A percentile compares a stretch with the other conserved stretches of the same genome.
These are phyloP conservation scores for Dendrocalamus latiflorus DNA, from an alignment of 202 grass and related monocot species.

Conservation along the genomic window DNA sequence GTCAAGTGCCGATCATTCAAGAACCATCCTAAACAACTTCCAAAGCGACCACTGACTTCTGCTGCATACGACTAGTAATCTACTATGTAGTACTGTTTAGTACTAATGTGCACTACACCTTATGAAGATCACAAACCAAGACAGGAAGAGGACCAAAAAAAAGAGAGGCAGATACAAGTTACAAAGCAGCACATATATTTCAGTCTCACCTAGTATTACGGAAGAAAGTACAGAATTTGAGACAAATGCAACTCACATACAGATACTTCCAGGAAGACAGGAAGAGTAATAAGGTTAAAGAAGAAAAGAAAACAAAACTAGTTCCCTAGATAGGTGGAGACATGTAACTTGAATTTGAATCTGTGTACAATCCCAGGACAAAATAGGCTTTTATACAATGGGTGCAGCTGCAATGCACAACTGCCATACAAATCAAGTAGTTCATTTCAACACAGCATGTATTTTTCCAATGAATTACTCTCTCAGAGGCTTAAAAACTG, in stretches of 20 bases:
- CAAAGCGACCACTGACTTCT: neutral
- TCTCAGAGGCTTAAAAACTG: neutral
- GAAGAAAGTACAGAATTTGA: neutral
- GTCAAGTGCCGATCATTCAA: neutral
- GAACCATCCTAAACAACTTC: constrained; percentile 30
- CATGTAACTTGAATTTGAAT: neutral
- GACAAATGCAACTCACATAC: neutral
- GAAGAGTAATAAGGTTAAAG: too few species aligned
- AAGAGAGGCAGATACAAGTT: too few species aligned
- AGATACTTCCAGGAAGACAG: neutral
- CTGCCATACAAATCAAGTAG: neutral
- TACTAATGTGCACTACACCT: neutral
- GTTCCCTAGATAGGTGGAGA: too few species aligned
- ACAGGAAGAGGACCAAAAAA: neutral
- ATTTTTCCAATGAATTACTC: neutral
- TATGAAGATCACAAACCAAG: neutral
- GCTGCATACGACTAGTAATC: neutral
- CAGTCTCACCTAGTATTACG: too few species aligned
- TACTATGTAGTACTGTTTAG: neutral
- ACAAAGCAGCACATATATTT: too few species aligned
- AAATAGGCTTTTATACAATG: neutral
- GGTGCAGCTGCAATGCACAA: neutral
- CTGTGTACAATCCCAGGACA: neutral
- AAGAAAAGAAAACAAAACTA: too few species aligned
- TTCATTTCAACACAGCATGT: neutral